These are phyloP conservation scores for Pythium sp. DNA, from an alignment of 352 stramenopile species.

Conservation along the genomic window DNA sequence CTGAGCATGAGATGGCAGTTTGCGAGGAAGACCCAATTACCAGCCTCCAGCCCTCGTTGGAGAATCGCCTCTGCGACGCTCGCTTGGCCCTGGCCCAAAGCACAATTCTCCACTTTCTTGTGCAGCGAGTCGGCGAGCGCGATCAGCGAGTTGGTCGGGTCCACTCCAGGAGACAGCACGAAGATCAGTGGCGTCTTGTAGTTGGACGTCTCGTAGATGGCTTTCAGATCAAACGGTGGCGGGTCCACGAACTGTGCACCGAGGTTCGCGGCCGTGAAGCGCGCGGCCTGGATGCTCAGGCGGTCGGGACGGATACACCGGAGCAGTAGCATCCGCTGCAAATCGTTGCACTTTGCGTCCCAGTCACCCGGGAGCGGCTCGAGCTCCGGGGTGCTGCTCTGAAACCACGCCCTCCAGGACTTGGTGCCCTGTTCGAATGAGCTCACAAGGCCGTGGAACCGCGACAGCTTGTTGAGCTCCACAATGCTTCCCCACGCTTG, in stretches of 20 bases:
- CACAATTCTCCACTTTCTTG: slow-evolving; percentile 90
- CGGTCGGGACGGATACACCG: slow-evolving; percentile 91
- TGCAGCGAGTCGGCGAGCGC: slow-evolving; percentile 76
- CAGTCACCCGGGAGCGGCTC: slow-evolving; percentile 90
- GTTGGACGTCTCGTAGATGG: slow-evolving; percentile 87
- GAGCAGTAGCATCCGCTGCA: slow-evolving; percentile 93
- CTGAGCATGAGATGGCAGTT: slow-evolving; percentile 97
- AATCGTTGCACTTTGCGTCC: slow-evolving; percentile 91
- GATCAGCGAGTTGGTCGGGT: slow-evolving; percentile 92
- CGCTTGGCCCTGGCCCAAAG: slow-evolving; percentile 92
- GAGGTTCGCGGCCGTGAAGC: slow-evolving; percentile 91
- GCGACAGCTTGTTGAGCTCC: slow-evolving; percentile 88
- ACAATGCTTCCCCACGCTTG: slow-evolving; percentile 88
- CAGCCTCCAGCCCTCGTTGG: slow-evolving; percentile 74
- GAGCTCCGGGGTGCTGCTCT: slow-evolving; percentile 88
- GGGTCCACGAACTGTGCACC: slow-evolving; percentile 92
- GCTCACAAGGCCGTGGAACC: slow-evolving; percentile 87
- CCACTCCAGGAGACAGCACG: slow-evolving; percentile 92
- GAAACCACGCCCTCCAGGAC: slow-evolving; percentile 81
- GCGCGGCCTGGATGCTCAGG: slow-evolving; percentile 88
- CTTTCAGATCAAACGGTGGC: slow-evolving; percentile 90
- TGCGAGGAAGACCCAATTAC: slow-evolving; percentile 94
- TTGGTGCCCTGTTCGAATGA: slow-evolving; percentile 89
- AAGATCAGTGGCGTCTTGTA: slow-evolving; percentile 94
- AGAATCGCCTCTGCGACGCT: slow-evolving; percentile 90